Evolutionary conservation across 352 stramenopile species (phyloP).

Genomic region (Elongisporangium anandrum): DNA sequence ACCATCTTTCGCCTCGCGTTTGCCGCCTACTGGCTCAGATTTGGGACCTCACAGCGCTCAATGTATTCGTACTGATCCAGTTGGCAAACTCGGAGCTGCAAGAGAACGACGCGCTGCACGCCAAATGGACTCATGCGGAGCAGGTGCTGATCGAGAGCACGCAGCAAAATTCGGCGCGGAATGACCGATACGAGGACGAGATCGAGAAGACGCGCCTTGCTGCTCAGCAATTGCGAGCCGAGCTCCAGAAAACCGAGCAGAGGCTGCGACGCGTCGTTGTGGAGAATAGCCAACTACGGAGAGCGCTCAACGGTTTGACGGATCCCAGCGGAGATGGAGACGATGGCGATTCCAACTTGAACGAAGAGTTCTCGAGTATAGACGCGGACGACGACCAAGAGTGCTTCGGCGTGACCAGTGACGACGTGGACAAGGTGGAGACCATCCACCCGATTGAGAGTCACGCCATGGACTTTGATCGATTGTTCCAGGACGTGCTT

Average conservation of each 20-base stretch:
- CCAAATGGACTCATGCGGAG: constrained; percentile 23
- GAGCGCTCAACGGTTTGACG: constrained; percentile 31
- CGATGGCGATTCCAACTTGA: constrained; percentile 14
- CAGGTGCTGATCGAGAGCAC: constrained; percentile 25
- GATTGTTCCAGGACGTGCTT: constrained; percentile 42
- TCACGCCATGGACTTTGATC: constrained; percentile 50
- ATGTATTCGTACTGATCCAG: constrained; percentile 59
- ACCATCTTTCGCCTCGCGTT: constrained; percentile 40
- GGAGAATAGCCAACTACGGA: constrained; percentile 48
- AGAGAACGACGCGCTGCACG: constrained; percentile 24
- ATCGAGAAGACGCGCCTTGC: constrained; percentile 26
- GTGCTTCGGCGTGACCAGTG: constrained; percentile 32
- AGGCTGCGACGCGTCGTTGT: constrained; percentile 39
- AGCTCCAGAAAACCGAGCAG: constrained; percentile 50
- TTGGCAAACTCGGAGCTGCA: constrained; percentile 30
- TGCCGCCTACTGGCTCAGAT: constrained; percentile 45
- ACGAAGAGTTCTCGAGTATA: constrained; percentile 25
- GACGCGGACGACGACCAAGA: constrained; percentile 41
- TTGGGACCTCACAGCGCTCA: constrained; percentile 62
- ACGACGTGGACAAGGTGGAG: constrained; percentile 33
- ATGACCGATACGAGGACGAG: constrained; percentile 33
- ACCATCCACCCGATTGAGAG: constrained; percentile 48
- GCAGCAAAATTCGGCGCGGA: constrained; percentile 21
- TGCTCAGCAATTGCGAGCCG: constrained; percentile 34
- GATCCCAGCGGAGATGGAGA: constrained; percentile 22